A percentile compares a stretch with the other conserved stretches of the same genome.
Conservation (phyloP, 352 stramenopile species). For the Pythium plurisporium region DNA sequence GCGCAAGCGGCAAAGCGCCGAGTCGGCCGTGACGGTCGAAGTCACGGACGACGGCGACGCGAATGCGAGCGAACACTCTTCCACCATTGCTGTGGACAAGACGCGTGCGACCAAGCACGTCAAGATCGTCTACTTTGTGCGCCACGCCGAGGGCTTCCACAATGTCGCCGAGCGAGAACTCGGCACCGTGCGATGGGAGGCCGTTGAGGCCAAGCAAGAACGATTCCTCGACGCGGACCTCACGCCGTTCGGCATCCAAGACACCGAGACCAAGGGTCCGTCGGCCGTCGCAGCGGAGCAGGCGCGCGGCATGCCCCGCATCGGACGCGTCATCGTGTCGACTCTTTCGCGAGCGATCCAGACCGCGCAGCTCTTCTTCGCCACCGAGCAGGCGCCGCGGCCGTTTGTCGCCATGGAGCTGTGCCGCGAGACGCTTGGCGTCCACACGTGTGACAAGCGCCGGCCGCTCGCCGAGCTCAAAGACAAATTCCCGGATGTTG, state of each 20-base stretch:
- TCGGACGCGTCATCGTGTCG: slow-evolving; percentile 66
- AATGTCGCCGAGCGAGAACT: slow-evolving; percentile 56
- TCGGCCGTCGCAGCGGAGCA: slow-evolving; percentile 32
- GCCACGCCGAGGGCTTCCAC: slow-evolving; percentile 68
- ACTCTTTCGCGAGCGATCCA: slow-evolving; percentile 64
- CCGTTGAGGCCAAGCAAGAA: slow-evolving; percentile 50
- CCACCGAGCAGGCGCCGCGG: slow-evolving; percentile 23
- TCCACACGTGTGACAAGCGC: slow-evolving; percentile 69
- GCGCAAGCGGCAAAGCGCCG: slow-evolving; percentile 17
- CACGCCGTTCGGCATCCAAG: slow-evolving; percentile 48
- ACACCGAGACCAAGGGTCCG: slow-evolving; percentile 42
- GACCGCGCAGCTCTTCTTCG: slow-evolving; percentile 65
- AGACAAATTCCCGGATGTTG: slow-evolving; percentile 50
- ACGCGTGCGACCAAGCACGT: slow-evolving; percentile 21
- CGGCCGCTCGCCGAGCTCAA: slow-evolving; percentile 36
- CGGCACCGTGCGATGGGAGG: slow-evolving; percentile 52
- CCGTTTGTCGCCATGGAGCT: slow-evolving; percentile 60
- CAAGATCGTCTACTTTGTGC: slow-evolving; percentile 78
- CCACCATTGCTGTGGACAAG: not conserved
- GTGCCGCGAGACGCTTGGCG: slow-evolving; percentile 56
- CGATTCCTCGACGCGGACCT: slow-evolving; percentile 62
- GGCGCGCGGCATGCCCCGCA: slow-evolving; percentile 44
- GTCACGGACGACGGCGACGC: slow-evolving; percentile 17
- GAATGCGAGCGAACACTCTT: slow-evolving; percentile 3
- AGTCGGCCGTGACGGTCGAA: slow-evolving; percentile 18